These are phyloP conservation scores for Epichloe gansuensis DNA, from an alignment of 2,329 filamentous ascomycete genomes.

Conservation along the genomic window DNA sequence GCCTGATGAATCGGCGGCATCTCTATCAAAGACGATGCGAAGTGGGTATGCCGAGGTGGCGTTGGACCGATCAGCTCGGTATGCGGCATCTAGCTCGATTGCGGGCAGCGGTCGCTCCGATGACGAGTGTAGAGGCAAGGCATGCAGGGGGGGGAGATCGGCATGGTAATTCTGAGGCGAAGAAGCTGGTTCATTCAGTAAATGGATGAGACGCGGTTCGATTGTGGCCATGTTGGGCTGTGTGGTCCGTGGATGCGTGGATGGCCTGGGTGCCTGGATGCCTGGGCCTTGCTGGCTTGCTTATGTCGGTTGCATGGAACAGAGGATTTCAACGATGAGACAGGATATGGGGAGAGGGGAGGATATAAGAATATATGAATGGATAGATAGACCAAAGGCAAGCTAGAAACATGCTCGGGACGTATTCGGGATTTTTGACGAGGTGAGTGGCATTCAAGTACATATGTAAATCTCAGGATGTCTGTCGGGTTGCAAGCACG, in stretches of 20 bases:
- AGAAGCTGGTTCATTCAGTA: conserved; percentile 42
- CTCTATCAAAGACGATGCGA: conserved; percentile 27
- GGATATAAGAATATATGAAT: conserved; percentile 1
- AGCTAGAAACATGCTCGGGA: conserved; percentile 6
- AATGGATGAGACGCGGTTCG: conserved; percentile 53
- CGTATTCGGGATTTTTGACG: conserved; percentile 1
- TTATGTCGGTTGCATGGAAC: conserved; percentile 3
- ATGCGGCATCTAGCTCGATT: conserved; percentile 36
- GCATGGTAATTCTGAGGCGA: conserved; percentile 34
- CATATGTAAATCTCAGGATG: background rate
- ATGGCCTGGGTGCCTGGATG: background rate
- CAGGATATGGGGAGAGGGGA: background rate
- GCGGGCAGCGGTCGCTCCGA: conserved; percentile 36
- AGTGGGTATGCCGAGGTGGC: conserved; percentile 22
- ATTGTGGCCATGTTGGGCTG: conserved; percentile 46
- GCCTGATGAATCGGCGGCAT: conserved; percentile 17
- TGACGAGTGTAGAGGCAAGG: conserved; percentile 29
- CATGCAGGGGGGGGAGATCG: conserved; percentile 44
- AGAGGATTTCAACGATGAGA: background rate
- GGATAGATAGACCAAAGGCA: background rate
- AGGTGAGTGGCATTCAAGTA: conserved; percentile 1
- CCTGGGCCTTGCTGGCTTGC: background rate
- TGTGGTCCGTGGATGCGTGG: conserved; percentile 15
- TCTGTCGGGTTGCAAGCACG: conserved; percentile 5
- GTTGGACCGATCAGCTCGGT: conserved; percentile 24